These are phyloP conservation scores for Lactarius vividus DNA, from an alignment of 768 basidiomycete species.

Conservation along the genomic window DNA sequence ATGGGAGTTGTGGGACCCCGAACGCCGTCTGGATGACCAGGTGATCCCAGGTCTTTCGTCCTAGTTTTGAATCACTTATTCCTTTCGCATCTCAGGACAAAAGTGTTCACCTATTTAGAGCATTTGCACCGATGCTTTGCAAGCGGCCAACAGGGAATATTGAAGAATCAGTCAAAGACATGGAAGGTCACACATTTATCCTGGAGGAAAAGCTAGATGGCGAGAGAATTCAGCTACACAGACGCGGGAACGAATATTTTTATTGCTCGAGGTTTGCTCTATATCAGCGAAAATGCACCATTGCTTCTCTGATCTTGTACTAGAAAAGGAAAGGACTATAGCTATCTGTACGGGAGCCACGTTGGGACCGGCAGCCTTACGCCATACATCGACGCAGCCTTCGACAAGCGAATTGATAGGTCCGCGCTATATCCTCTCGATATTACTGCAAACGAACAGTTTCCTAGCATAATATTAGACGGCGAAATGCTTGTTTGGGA, in stretches of 20 bases:
- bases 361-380: conserved; percentile 84
- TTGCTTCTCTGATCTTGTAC: conserved; percentile 7
- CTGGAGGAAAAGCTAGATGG: conserved; percentile 99
- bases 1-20: conserved; percentile 82
- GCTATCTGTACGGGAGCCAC: conserved; percentile 87
- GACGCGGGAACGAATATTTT: conserved; percentile 84
- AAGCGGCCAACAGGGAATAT: conserved; percentile 80
- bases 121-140: conserved; percentile 95
- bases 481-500: conserved; percentile 99
- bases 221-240: conserved; percentile 94
- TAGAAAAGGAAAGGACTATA: conserved; percentile 90
- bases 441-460: neutral
- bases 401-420: conserved; percentile 78
- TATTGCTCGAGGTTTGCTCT: conserved; percentile 79
- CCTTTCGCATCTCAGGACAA: conserved; percentile 57
- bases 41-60: conserved; percentile 34
- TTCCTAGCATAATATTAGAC: conserved; percentile 80
- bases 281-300: neutral
- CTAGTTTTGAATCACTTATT: neutral
- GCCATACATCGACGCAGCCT: conserved; percentile 74
- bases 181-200: conserved; percentile 75
- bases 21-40: conserved; percentile 59
- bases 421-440: conserved; percentile 39
- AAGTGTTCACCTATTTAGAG: conserved; percentile 73
- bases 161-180: conserved; percentile 80